Conservation (phyloP, 768 basidiomycete species). For the Amanita inopinata region DNA sequence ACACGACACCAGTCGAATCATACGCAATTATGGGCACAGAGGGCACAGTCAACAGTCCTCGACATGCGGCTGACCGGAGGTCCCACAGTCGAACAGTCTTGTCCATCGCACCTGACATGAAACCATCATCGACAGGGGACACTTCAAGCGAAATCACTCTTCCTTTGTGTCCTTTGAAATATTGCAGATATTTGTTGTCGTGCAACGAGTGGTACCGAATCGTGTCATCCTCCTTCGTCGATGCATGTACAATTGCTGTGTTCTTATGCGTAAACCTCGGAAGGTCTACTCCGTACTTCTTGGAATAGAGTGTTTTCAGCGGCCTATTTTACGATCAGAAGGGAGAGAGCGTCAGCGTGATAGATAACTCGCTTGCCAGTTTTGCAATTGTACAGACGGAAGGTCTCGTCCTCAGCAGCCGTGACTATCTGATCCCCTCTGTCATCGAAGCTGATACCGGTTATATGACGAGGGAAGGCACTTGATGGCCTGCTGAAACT, state of each 20-base stretch:
- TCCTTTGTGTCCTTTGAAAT: constrained; percentile 91
- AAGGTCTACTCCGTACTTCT: constrained; percentile 94
- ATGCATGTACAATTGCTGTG: constrained; percentile 77
- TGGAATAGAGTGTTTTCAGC: constrained; percentile 73
- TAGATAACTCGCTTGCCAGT: constrained; percentile 79
- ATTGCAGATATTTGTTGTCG: constrained; percentile 93
- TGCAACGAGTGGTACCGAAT: constrained; percentile 92
- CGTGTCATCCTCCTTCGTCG: constrained; percentile 92
- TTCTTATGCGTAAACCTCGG: constrained; percentile 93
- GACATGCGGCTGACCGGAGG: constrained; percentile 66
- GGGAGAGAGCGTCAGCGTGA: constrained; percentile 14
- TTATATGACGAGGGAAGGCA: constrained; percentile 63
- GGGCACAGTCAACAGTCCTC: constrained; percentile 70
- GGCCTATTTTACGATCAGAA: constrained; percentile 35
- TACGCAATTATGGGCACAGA: constrained; percentile 75
- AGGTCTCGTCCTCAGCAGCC: constrained; percentile 86
- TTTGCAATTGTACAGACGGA: constrained; percentile 82
- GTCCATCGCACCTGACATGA: constrained; percentile 92
- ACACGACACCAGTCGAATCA: constrained; percentile 73
- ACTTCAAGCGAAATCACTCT: constrained; percentile 86
- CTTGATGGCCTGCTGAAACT: constrained; percentile 25
- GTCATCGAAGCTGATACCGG: constrained; percentile 87
- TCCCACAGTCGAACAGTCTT: constrained; percentile 97
- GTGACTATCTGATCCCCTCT: constrained; percentile 81
- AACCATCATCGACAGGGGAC: constrained; percentile 88